These are phyloP conservation scores for Wickerhamiella allomyrinae DNA, from an alignment of 805 yeast species.

Conservation along the genomic window DNA sequence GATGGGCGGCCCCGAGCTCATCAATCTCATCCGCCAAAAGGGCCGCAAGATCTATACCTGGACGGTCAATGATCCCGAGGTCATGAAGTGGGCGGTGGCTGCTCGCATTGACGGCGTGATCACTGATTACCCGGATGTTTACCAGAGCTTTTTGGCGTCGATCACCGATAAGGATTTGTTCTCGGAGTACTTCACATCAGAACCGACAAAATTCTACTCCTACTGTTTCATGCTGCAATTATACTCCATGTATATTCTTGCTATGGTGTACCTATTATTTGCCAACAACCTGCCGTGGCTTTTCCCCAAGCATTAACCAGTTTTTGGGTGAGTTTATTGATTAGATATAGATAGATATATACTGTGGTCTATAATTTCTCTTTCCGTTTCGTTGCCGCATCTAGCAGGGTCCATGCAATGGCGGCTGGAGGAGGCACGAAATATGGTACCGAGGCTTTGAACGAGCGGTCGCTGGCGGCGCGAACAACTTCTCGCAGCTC, in stretches of 20 bases:
- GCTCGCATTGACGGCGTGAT: conserved; percentile 29
- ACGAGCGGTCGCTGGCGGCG: conserved; percentile 6
- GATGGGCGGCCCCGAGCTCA: conserved; percentile 24
- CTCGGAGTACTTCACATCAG: conserved; percentile 18
- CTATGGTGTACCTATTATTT: conserved; percentile 13
- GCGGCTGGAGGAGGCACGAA: conserved; percentile 23
- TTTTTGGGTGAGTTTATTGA: too few relatives aligned
- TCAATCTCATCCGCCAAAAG: conserved; percentile 23
- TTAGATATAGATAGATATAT: neutral
- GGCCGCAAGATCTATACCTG: conserved; percentile 33
- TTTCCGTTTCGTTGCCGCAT: conserved; percentile 12
- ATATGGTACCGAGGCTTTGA: conserved; percentile 6
- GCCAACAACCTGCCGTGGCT: conserved; percentile 16
- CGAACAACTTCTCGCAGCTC: conserved; percentile 32
- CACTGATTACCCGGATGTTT: conserved; percentile 28
- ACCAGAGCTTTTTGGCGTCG: conserved; percentile 11
- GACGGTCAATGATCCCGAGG: conserved; percentile 34
- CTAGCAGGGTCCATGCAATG: conserved; percentile 24
- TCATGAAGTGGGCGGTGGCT: conserved; percentile 27
- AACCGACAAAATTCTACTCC: conserved; percentile 17
- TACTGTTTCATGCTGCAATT: conserved; percentile 8
- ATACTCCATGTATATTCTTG: conserved; percentile 15
- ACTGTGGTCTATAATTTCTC: neutral
- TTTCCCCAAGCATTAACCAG: conserved; percentile 6
- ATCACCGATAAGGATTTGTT: conserved; percentile 17